Evolutionary conservation across 2,329 filamentous ascomycete genomes (phyloP).

Genomic region (Berkeleyomyces rouxiae): DNA sequence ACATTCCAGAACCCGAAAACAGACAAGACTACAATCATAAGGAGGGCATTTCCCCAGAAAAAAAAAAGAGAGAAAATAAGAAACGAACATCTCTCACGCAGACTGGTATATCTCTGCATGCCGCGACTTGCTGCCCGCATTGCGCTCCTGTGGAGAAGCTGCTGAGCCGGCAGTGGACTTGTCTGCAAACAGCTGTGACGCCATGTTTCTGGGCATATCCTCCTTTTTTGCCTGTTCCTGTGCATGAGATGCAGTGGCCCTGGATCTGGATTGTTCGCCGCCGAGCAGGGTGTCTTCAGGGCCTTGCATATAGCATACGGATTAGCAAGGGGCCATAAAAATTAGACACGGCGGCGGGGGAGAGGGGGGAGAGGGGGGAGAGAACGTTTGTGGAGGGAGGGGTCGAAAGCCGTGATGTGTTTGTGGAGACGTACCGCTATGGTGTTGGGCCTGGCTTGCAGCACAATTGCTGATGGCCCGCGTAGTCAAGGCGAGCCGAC

Average conservation of each 20-base stretch:
- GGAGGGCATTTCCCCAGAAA: neutral
- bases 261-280: neutral
- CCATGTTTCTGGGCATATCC: neutral
- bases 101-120: constrained; percentile 2
- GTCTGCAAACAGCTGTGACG: neutral
- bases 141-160: neutral
- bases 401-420: neutral
- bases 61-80: neutral
- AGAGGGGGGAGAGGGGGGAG: neutral
- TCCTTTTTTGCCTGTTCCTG: neutral
- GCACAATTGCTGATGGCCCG: neutral
- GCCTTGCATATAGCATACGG: neutral
- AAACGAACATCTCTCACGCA: neutral
- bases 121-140: neutral
- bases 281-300: constrained; percentile 4
- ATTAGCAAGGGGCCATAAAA: neutral
- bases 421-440: neutral
- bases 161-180: neutral
- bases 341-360: neutral
- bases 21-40: neutral
- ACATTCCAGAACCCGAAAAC: neutral
- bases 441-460: neutral
- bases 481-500: neutral
- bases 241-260: neutral
- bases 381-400: neutral